phyloP scores from a whole-genome alignment of 225 moss, liverwort and hornwort genomes.

The Rhytidiadelphus loreus region DNA sequence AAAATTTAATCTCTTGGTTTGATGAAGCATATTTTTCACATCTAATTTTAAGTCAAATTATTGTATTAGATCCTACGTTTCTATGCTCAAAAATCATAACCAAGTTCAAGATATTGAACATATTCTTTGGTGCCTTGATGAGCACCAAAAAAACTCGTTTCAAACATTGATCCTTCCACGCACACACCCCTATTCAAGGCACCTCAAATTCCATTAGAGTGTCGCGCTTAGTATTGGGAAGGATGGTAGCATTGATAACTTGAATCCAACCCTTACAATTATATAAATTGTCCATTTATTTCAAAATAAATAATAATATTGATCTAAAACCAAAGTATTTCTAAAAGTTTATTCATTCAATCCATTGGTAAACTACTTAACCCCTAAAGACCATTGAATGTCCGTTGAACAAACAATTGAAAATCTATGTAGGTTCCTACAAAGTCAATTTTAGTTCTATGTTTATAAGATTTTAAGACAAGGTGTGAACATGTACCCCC shows the following conservation, averaged over 20 bases:
- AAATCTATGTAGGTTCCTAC: too few species aligned
- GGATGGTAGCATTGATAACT: background rate
- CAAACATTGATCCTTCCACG: background rate
- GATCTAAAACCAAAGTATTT: fast-evolving
- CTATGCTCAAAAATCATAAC: background rate
- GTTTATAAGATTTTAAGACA: too few species aligned
- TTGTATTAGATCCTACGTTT: fast-evolving
- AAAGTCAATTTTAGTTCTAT: too few species aligned
- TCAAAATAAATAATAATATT: background rate
- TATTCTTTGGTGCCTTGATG: fast-evolving
- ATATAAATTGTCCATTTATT: background rate
- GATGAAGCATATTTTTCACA: background rate
- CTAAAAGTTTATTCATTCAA: background rate
- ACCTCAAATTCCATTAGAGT: background rate
- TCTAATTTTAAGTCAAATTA: background rate
- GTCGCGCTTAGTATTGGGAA: too few species aligned
- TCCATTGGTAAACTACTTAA: background rate
- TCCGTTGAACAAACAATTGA: too few species aligned
- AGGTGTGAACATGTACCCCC: too few species aligned
- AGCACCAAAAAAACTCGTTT: background rate
- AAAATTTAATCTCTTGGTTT: background rate
- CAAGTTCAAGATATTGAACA: background rate
- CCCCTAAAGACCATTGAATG: too few species aligned
- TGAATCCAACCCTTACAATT: background rate
- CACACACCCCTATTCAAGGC: fast-evolving